Base-by-base conservation (phyloP, 139 green algal species). In the Chlorella sorokiniana region DNA sequence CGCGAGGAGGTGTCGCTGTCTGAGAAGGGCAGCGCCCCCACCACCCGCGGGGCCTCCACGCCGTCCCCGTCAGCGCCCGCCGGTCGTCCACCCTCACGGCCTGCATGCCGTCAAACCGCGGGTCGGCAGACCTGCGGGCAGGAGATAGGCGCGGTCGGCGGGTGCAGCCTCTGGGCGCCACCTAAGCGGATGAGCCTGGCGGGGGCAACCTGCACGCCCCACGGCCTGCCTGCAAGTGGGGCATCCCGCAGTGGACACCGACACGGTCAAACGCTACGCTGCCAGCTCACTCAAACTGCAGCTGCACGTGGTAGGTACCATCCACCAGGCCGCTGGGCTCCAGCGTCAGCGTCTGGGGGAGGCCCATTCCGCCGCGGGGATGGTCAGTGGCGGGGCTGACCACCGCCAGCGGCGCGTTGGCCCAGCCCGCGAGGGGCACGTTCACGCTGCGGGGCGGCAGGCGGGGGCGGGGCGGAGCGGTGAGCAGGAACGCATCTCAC, bases 21-120 rank as follows among this genome's bases (percentile, higher is more conserved):
- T 8, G 25, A 76, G 76, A 89, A 91, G 23, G 87, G 87, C 87
- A 90, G 85, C 18, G 23, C 3, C 7, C 22, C 10, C 25, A 88
- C 75, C 40, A 78, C 3, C 6, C 87, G 82, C 0, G 85, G 70
- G 52, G 42, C 45, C 20, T 35, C 75, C 40, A 80, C 38, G 25
- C 41, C 81, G 61, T 91, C 87, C 87, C 87, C 16, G 81, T 79
- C 35, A 64, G 54, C 27, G 51, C 41, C 61, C 85, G 76, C 23
- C 10, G 73, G 77, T 87, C 85, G 11, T 41, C 22, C 40, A 87
- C 85, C 25, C 62, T 52, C 6, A 82, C 44, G 10, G 76, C 76
- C 33, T 85, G 76, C 63, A 86, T 16, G 16, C 27, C 65, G 41
- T 69, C 45, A 42, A 71, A 79, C 9, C 18, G 25, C 16, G 38